These are phyloP conservation scores for Diplodia corticola DNA, from an alignment of 2,329 filamentous ascomycete species.

Conservation along the genomic window DNA sequence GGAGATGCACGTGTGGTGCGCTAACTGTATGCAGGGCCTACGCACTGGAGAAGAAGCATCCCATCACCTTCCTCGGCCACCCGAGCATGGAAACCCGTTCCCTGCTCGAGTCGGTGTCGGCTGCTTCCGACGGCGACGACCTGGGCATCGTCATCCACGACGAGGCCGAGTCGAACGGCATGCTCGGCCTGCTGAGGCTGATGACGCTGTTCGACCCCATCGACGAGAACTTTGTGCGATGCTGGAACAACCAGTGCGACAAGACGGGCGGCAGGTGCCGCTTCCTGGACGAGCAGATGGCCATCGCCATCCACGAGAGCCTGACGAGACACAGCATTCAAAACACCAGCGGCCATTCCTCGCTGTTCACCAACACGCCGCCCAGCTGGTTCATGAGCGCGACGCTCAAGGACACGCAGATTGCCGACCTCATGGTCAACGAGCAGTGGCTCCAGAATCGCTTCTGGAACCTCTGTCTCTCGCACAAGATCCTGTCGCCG, in stretches of 20 bases:
- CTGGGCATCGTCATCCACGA: constrained; percentile 47
- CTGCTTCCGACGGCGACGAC: constrained; percentile 27
- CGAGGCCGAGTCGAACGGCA: constrained; percentile 42
- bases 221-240: constrained; percentile 46
- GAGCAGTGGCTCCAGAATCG: constrained; percentile 48
- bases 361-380: constrained; percentile 31
- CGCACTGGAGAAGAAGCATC: constrained; percentile 45
- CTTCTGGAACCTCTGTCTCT: constrained; percentile 45
- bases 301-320: not conserved
- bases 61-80: constrained; percentile 45
- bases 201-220: constrained; percentile 49
- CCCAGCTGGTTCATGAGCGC: constrained; percentile 37
- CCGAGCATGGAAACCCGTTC: constrained; percentile 44
- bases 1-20: not conserved
- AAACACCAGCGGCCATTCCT: not conserved
- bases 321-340: constrained; percentile 25
- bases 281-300: constrained; percentile 33
- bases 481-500: constrained; percentile 33
- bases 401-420: constrained; percentile 43
- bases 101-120: constrained; percentile 44
- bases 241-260: constrained; percentile 45
- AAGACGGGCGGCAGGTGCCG: constrained; percentile 32
- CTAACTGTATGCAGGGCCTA: constrained; percentile 37
- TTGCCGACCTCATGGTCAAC: constrained; percentile 45
- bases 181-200: constrained; percentile 45